Percentiles rank a stretch among this genome's conserved stretches.
Conservation (phyloP, 768 basidiomycete genomes). For the Stropharia rugosoannulata region DNA sequence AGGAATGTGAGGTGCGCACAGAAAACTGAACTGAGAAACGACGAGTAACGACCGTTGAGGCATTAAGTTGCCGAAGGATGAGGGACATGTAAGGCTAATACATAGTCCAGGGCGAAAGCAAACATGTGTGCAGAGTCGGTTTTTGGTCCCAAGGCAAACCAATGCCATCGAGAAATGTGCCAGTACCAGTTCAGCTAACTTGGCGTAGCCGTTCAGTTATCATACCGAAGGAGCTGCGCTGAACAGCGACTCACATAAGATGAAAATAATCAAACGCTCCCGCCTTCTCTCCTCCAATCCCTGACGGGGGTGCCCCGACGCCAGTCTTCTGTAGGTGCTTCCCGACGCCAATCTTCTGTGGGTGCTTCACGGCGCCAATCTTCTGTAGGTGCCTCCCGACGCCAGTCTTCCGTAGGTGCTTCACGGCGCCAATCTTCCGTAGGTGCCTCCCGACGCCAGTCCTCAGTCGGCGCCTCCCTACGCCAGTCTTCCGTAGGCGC, state of each 20-base stretch:
- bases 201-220: no score
- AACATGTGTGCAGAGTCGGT: conserved; percentile 1
- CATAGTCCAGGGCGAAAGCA: conserved; percentile 8
- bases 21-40: conserved; percentile 13
- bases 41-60: conserved; percentile 18
- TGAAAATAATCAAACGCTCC: not conserved
- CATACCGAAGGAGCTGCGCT: not conserved
- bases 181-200: conserved; percentile 1
- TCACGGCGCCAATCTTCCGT: conserved; percentile 12
- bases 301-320: not conserved
- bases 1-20: conserved; percentile 18
- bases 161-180: conserved; percentile 2
- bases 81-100: conserved; percentile 16
- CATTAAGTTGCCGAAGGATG: conserved; percentile 15
- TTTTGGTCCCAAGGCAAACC: conserved; percentile 4
- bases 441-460: not conserved
- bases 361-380: not conserved
- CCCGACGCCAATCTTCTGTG: conserved; percentile 1
- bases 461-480: conserved; percentile 5
- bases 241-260: not conserved
- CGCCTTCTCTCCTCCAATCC: not conserved
- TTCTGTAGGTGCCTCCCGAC: not conserved
- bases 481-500: not conserved
- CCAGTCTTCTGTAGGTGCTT: not conserved
- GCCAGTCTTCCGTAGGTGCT: not conserved